phyloP scores from a whole-genome alignment of 345 rosid genomes.

The Populus deltoides region DNA sequence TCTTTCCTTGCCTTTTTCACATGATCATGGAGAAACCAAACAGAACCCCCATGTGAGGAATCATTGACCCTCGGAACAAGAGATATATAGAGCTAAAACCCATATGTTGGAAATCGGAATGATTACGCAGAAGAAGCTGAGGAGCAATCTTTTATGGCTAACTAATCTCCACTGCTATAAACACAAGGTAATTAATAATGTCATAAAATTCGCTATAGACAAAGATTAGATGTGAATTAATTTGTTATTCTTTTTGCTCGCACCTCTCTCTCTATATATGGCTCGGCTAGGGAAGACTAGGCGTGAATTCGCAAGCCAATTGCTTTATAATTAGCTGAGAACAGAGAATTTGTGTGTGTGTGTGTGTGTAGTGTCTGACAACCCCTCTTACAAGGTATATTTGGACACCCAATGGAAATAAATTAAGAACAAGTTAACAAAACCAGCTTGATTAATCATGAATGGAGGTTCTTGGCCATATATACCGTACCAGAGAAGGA shows the following conservation, averaged over 20 bases:
- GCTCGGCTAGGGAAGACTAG: conserved; percentile 8
- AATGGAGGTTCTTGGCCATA: not conserved
- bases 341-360: not conserved
- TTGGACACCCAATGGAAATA: not conserved
- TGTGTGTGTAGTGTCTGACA: no score
- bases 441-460: not conserved
- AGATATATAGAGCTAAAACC: conserved; percentile 27
- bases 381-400: not conserved
- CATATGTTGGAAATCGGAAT: not conserved
- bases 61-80: conserved; percentile 29
- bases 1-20: not conserved
- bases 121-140: conserved; percentile 12
- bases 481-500: not conserved
- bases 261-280: not conserved
- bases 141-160: not conserved
- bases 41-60: conserved; percentile 48
- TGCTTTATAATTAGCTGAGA: not conserved
- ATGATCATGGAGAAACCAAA: conserved; percentile 21
- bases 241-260: conserved; percentile 8
- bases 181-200: not conserved
- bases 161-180: conserved; percentile 2
- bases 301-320: not conserved
- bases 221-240: conserved; percentile 4
- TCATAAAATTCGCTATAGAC: conserved; percentile 6
- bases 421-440: not conserved